phyloP scores from a whole-genome alignment of 352 stramenopile genomes.

The Phytophthora podocarpi region DNA sequence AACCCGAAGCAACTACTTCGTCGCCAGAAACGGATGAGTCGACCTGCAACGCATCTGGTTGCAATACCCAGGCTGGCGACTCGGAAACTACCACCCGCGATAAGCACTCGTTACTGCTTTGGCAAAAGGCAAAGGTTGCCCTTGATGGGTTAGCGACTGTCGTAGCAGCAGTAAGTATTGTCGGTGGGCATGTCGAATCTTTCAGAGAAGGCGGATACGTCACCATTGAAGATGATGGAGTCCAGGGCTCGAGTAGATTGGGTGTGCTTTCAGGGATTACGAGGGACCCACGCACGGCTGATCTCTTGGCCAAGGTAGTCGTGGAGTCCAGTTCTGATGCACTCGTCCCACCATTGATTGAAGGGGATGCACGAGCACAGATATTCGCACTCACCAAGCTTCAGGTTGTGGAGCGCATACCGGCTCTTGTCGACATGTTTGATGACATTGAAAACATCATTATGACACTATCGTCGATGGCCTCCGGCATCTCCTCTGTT shows the following conservation, averaged over 20 bases:
- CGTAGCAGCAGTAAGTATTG: constrained; percentile 70
- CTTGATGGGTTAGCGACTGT: constrained; percentile 60
- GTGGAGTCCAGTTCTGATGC: constrained; percentile 16
- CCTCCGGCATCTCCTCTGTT: constrained; percentile 29
- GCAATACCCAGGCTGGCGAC: constrained; percentile 22
- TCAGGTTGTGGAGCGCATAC: constrained; percentile 72
- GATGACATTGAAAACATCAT: constrained; percentile 65
- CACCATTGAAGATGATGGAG: constrained; percentile 54
- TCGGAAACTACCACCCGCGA: constrained; percentile 43
- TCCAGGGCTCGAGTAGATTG: constrained; percentile 19
- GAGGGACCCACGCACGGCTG: constrained; percentile 41
- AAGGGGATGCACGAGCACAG: constrained; percentile 19
- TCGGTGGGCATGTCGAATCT: constrained; percentile 74
- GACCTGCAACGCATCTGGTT: constrained; percentile 13
- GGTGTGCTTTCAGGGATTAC: constrained; percentile 49
- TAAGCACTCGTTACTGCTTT: constrained; percentile 70
- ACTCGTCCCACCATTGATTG: constrained; percentile 15
- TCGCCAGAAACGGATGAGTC: constrained; percentile 67
- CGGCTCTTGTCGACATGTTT: constrained; percentile 80
- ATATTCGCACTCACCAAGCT: constrained; percentile 58
- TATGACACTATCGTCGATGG: constrained; percentile 53
- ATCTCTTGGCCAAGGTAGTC: constrained; percentile 45
- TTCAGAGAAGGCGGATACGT: constrained; percentile 72
- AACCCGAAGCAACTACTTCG: constrained; percentile 59
- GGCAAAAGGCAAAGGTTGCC: constrained; percentile 80